Percentiles rank a stretch among this genome's conserved stretches.
Conservation (phyloP, 2,329 filamentous ascomycete genomes). For the Phaeophleospora eucalypticola region DNA sequence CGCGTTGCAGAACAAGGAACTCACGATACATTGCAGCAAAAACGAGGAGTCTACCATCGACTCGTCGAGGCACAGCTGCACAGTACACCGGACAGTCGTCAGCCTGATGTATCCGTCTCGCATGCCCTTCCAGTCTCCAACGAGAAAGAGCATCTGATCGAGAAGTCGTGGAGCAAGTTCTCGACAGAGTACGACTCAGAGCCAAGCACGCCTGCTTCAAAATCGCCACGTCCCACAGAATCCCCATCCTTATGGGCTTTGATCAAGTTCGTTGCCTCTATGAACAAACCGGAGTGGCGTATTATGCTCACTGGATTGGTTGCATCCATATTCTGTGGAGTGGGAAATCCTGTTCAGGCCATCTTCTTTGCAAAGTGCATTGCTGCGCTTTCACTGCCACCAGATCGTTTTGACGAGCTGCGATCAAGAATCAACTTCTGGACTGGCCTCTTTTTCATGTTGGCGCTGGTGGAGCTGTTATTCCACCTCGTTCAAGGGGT, state of each 20-base stretch:
- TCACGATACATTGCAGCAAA: conserved; percentile 22
- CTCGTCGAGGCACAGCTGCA: conserved; percentile 10
- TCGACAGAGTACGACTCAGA: not conserved
- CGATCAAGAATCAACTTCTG: conserved; percentile 44
- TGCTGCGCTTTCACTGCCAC: conserved; percentile 58
- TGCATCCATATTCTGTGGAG: conserved; percentile 71
- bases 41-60: conserved; percentile 3
- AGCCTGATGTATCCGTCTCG: too few relatives aligned
- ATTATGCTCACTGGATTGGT: conserved; percentile 70
- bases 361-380: conserved; percentile 87
- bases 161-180: not conserved
- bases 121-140: not conserved
- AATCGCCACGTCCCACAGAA: not conserved
- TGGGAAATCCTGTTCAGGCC: conserved; percentile 68
- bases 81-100: not conserved
- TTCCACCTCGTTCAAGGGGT: conserved; percentile 56
- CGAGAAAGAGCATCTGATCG: not conserved
- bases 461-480: conserved; percentile 44
- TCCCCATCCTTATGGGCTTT: conserved; percentile 59
- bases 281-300: conserved; percentile 68
- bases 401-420: conserved; percentile 38
- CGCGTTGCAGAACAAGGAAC: conserved; percentile 40
- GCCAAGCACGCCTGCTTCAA: not conserved
- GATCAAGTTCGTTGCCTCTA: conserved; percentile 70
- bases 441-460: conserved; percentile 52